Conservation (phyloP, 371 early-diverging fungal genomes). For the Dinochytrium kinnereticum region DNA sequence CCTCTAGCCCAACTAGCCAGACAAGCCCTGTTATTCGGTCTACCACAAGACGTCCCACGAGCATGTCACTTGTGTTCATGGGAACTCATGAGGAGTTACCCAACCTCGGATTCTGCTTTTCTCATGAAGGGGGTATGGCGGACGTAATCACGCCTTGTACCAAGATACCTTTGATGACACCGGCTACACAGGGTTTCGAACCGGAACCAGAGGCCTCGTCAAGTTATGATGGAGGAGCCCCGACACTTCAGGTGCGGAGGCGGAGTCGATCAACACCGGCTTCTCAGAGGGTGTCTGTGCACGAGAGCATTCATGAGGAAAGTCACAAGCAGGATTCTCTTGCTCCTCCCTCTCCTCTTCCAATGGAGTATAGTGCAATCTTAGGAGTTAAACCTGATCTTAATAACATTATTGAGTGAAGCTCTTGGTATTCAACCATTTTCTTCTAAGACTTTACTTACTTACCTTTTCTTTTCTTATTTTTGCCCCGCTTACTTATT, state of each 20-base stretch:
- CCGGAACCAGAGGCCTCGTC: background rate
- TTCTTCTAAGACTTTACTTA: no score
- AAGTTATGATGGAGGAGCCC: background rate
- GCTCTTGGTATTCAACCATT: no score
- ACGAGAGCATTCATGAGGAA: conserved; percentile 6
- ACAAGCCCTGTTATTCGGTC: conserved; percentile 2
- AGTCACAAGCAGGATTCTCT: background rate
- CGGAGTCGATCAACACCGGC: conserved; percentile 15
- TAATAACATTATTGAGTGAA: background rate
- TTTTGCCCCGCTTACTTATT: no score
- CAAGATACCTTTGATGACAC: background rate
- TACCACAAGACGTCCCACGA: conserved; percentile 14
- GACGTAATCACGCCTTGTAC: conserved; percentile 49
- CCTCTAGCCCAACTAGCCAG: conserved; percentile 7
- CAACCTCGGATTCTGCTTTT: conserved; percentile 57
- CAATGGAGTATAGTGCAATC: no score
- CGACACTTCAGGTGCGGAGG: background rate
- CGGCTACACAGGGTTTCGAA: background rate
- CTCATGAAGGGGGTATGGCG: conserved; percentile 55
- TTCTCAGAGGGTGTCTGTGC: conserved; percentile 2
- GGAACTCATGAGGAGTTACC: conserved; percentile 39
- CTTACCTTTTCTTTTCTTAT: no score
- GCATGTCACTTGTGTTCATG: conserved; percentile 51
- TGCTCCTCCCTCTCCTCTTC: no score
- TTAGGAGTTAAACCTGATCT: no score